A percentile compares a stretch with the other conserved stretches of the same genome.
Evolutionary conservation across 257 asterid genomes (phyloP).

Genomic region (Primulina huaijiensis): DNA sequence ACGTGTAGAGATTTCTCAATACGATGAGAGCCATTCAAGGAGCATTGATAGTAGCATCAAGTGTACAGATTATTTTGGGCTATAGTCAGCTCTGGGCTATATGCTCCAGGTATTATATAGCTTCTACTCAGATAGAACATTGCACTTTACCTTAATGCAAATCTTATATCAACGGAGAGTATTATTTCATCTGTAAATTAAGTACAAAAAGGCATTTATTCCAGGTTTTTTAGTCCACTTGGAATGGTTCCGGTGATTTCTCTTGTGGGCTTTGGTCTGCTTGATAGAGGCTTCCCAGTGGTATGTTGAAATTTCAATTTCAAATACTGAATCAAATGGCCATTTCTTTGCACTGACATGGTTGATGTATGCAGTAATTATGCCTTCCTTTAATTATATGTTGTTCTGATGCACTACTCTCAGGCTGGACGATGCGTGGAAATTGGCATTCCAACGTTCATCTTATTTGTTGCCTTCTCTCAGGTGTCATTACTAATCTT

Average conservation of each 20-base stretch:
- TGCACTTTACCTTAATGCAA: not conserved
- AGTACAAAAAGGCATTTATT: slow-evolving; percentile 6
- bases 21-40: slow-evolving; percentile 96
- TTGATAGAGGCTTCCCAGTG: slow-evolving; percentile 92
- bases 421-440: slow-evolving; percentile 94
- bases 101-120: slow-evolving; percentile 65
- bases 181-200: not conserved
- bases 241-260: slow-evolving; percentile 96
- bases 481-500: slow-evolving; percentile 44
- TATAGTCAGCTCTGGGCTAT: slow-evolving; percentile 98
- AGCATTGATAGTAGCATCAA: slow-evolving; percentile 88
- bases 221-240: slow-evolving; percentile 96
- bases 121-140: slow-evolving; percentile 2
- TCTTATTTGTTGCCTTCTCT: slow-evolving; percentile 80
- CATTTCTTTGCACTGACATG: not conserved
- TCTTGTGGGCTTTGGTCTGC: slow-evolving; percentile 84
- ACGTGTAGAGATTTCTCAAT: slow-evolving; percentile 63
- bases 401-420: slow-evolving; percentile 21
- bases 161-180: not conserved
- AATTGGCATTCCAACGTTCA: slow-evolving; percentile 88
- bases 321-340: not conserved
- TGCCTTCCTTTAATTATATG: slow-evolving; percentile 15
- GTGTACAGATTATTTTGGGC: slow-evolving; percentile 92
- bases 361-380: slow-evolving; percentile 6
- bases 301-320: slow-evolving; percentile 34